A percentile compares a stretch with the other conserved stretches of the same genome.
Conservation (phyloP, 352 stramenopile species). For the Elongisporangium anandrum region DNA sequence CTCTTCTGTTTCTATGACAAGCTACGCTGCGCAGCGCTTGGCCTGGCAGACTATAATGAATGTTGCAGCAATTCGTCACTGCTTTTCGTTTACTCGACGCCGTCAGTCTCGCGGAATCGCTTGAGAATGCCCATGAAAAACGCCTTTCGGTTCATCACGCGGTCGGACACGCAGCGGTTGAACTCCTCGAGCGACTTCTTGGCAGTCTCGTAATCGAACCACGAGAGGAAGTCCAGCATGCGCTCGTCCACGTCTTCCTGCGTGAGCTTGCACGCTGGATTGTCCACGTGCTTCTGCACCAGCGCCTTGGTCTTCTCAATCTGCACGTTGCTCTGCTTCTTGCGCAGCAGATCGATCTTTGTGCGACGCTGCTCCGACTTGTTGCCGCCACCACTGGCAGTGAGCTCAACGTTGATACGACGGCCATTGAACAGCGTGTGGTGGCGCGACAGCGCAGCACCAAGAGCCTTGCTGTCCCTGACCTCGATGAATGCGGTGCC, state of each 20-base stretch:
- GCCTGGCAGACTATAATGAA: background rate
- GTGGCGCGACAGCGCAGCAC: slow-evolving; percentile 70
- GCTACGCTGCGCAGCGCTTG: too few species aligned
- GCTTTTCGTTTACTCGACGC: slow-evolving; percentile 41
- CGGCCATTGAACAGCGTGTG: slow-evolving; percentile 76
- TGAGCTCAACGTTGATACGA: slow-evolving; percentile 87
- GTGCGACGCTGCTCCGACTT: slow-evolving; percentile 73
- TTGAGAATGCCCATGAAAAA: slow-evolving; percentile 91
- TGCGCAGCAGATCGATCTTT: slow-evolving; percentile 65
- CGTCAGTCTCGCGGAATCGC: slow-evolving; percentile 78
- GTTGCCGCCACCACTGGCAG: slow-evolving; percentile 70
- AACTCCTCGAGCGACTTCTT: slow-evolving; percentile 81
- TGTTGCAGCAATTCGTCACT: background rate
- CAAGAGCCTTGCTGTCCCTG: slow-evolving; percentile 75
- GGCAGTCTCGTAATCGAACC: slow-evolving; percentile 88
- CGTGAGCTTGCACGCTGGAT: slow-evolving; percentile 66
- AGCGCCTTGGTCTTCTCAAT: slow-evolving; percentile 79
- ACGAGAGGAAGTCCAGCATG: slow-evolving; percentile 85
- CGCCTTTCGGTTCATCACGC: slow-evolving; percentile 78
- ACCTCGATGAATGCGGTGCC: slow-evolving; percentile 86
- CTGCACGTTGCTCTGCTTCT: slow-evolving; percentile 83
- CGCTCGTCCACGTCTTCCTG: slow-evolving; percentile 80
- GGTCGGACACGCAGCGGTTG: slow-evolving; percentile 65
- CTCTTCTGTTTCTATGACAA: background rate
- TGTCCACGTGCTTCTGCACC: slow-evolving; percentile 76